Conservation (phyloP, 768 basidiomycete species). For the Cubamyces lactineus region DNA sequence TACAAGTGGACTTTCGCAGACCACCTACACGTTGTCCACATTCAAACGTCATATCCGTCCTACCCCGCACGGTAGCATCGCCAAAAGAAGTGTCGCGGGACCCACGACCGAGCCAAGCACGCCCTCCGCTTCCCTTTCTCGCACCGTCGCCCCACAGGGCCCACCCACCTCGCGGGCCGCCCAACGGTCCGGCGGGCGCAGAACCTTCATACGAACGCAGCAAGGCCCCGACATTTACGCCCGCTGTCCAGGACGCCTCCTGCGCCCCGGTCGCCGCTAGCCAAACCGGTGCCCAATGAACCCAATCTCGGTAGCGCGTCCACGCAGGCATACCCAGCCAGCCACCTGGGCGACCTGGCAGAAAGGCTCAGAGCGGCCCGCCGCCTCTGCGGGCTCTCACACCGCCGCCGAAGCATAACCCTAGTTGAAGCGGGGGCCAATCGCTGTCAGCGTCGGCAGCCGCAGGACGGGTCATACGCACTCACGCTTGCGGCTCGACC, state of each 20-base stretch:
- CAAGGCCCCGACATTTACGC: neutral
- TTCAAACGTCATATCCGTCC: too few relatives aligned
- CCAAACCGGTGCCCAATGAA: neutral
- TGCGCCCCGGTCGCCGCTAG: neutral
- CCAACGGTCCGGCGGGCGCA: neutral
- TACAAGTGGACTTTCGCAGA: too few relatives aligned
- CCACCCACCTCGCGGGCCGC: neutral
- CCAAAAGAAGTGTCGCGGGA: neutral
- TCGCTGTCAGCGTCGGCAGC: neutral
- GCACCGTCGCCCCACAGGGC: neutral
- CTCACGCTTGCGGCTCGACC: neutral
- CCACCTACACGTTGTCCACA: too few relatives aligned
- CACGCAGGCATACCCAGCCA: neutral
- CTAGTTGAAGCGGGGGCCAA: conserved; percentile 1
- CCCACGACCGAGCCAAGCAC: neutral
- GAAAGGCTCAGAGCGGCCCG: neutral
- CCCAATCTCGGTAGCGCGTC: too few relatives aligned
- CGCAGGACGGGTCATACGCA: neutral
- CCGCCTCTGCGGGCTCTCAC: neutral
- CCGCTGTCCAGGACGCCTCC: neutral
- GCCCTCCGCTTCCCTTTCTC: neutral
- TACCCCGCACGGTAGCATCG: too few relatives aligned
- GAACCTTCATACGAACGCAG: neutral
- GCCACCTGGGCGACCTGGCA: neutral
- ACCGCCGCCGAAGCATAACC: conserved; percentile 9